These are phyloP conservation scores for Penicillium verhagenii DNA, from an alignment of 495 filamentous ascomycete species.

Conservation along the genomic window DNA sequence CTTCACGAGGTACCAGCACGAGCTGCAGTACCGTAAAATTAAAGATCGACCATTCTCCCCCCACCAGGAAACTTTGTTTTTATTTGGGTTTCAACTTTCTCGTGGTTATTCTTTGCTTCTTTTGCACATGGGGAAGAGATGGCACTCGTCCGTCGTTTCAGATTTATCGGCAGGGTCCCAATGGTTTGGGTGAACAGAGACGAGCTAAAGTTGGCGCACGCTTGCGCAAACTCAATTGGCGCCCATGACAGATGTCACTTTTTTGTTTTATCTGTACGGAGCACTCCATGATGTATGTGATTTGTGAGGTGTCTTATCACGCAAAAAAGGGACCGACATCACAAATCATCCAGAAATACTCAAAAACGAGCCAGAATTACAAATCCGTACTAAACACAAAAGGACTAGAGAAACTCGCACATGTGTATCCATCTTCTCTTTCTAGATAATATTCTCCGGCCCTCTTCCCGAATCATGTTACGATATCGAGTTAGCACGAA, in stretches of 20 bases:
- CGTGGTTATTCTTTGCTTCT: neutral
- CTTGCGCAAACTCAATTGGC: conserved; percentile 43
- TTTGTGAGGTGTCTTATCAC: neutral
- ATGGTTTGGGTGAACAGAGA: conserved; percentile 35
- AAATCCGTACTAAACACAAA: too few relatives aligned
- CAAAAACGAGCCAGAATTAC: neutral
- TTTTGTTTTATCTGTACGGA: too few relatives aligned
- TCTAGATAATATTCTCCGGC: too few relatives aligned
- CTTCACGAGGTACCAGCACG: too few relatives aligned
- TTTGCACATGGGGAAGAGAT: conserved; percentile 8
- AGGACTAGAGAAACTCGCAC: too few relatives aligned
- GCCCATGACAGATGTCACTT: conserved; percentile 30
- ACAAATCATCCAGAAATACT: too few relatives aligned
- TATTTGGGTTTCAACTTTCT: neutral
- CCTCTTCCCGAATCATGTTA: too few relatives aligned
- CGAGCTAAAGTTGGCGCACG: conserved; percentile 39
- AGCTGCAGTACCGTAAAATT: too few relatives aligned
- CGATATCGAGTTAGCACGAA: neutral
- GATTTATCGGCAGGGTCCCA: conserved; percentile 23
- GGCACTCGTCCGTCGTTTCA: conserved; percentile 20
- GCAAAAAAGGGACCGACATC: too few relatives aligned
- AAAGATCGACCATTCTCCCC: conserved; percentile 4
- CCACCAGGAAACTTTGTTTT: neutral
- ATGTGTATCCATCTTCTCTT: too few relatives aligned
- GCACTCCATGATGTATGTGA: too few relatives aligned